phyloP scores from a whole-genome alignment of 2,329 filamentous ascomycete genomes.

The Parafenestella ontariensis region DNA sequence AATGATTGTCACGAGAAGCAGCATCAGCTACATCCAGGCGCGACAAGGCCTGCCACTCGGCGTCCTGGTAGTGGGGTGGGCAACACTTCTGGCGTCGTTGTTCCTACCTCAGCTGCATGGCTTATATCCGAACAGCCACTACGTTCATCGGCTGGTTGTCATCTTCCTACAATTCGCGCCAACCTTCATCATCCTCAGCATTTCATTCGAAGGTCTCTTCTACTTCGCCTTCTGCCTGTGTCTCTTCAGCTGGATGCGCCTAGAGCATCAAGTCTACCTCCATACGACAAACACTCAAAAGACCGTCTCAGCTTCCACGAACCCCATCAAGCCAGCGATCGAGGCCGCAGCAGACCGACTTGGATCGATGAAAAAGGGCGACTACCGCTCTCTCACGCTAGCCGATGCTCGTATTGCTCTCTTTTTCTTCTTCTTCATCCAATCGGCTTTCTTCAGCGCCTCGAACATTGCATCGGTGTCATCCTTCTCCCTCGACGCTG shows the following conservation, averaged over 20 bases:
- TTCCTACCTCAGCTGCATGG: constrained; percentile 82
- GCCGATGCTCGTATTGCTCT: constrained; percentile 87
- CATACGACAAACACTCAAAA: constrained; percentile 27
- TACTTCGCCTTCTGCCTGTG: constrained; percentile 88
- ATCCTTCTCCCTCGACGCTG: constrained; percentile 90
- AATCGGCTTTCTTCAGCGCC: constrained; percentile 96
- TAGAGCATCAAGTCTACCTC: constrained; percentile 79
- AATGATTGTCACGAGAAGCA: constrained; percentile 86
- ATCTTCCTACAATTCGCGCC: constrained; percentile 94
- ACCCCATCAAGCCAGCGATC: constrained; percentile 49
- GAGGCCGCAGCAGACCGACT: constrained; percentile 44
- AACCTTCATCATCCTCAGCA: constrained; percentile 92
- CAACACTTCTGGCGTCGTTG: constrained; percentile 76
- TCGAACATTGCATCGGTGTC: constrained; percentile 95
- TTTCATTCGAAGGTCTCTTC: constrained; percentile 96
- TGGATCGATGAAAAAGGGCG: constrained; percentile 37
- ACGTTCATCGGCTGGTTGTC: constrained; percentile 85
- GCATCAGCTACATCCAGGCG: constrained; percentile 82
- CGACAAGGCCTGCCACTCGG: constrained; percentile 84
- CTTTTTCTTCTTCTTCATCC: constrained; percentile 94
- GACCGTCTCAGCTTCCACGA: constrained; percentile 20
- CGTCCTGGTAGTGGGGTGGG: constrained; percentile 87
- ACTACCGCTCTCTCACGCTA: constrained; percentile 74
- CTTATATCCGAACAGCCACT: constrained; percentile 81
- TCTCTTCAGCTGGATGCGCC: constrained; percentile 86